Percentiles rank a stretch among this genome's conserved stretches.
phyloP scores from a whole-genome alignment of 164 flowering plant genomes.

The Aristolochia fimbriata region DNA sequence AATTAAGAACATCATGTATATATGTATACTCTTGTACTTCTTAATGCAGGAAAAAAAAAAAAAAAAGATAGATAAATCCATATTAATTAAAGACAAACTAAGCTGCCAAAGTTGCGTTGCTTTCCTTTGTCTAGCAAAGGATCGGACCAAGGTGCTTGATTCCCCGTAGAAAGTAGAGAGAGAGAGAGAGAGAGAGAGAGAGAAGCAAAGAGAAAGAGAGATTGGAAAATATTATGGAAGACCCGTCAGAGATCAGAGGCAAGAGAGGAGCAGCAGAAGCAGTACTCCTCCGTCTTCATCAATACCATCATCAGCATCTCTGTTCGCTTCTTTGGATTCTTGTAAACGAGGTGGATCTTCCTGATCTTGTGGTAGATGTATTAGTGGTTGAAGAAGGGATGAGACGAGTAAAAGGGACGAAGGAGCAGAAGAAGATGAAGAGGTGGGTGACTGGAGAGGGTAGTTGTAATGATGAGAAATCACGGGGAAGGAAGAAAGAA shows the following conservation, averaged over 20 bases:
- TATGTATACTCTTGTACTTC: no score
- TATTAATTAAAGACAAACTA: background rate
- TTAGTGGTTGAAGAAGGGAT: background rate
- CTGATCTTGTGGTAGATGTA: background rate
- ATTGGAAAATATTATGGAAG: no score
- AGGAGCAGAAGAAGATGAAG: no score
- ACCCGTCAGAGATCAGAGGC: background rate
- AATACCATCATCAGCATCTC: background rate
- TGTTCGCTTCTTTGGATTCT: conserved; percentile 1
- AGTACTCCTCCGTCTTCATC: background rate
- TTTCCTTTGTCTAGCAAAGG: conserved; percentile 10
- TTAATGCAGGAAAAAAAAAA: background rate
- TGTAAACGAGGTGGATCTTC: no score
- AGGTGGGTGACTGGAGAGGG: conserved; percentile 1
- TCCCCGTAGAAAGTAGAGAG: conserved; percentile 6
- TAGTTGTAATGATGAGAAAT: conserved; percentile 5
- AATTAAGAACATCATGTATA: no score
- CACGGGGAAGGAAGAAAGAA: background rate
- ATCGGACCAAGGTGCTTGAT: conserved; percentile 15
- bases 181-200: background rate
- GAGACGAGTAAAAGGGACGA: background rate
- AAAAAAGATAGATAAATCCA: background rate
- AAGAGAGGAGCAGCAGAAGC: background rate
- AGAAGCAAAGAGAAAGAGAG: no score
- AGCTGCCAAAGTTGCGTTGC: background rate